phyloP scores from a whole-genome alignment of 2,329 filamentous ascomycete species.

The Furcasterigmium furcatum region DNA sequence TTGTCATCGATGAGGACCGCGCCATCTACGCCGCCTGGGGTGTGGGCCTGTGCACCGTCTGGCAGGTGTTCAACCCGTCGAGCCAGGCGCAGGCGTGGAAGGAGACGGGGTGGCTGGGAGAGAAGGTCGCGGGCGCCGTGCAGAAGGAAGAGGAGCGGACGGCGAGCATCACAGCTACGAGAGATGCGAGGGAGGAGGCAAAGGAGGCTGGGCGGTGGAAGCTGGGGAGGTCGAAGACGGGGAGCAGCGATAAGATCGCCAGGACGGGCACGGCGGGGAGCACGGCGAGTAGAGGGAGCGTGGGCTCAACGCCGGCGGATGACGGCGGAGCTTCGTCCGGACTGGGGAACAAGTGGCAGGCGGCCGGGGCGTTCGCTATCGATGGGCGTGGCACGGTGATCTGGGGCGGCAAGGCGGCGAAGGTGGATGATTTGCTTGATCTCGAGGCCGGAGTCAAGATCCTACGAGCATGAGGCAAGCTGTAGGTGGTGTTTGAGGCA shows the following conservation, averaged over 20 bases:
- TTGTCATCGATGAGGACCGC: constrained; percentile 54
- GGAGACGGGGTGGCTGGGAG: constrained; percentile 52
- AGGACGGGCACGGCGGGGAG: constrained; percentile 7
- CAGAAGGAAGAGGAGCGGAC: constrained; percentile 15
- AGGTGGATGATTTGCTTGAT: constrained; percentile 49
- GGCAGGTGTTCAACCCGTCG: constrained; percentile 51
- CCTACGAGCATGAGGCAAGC: neutral
- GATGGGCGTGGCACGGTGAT: constrained; percentile 46
- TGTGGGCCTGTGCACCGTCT: constrained; percentile 45
- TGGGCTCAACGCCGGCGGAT: constrained; percentile 11
- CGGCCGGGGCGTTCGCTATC: constrained; percentile 48
- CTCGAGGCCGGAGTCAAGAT: constrained; percentile 42
- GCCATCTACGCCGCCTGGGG: constrained; percentile 58
- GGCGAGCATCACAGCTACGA: constrained; percentile 8
- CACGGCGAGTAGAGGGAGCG: neutral
- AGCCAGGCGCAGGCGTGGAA: constrained; percentile 50
- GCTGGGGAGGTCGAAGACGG: constrained; percentile 23
- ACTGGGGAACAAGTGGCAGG: constrained; percentile 56
- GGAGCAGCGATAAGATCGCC: constrained; percentile 2
- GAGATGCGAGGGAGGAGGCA: constrained; percentile 18
- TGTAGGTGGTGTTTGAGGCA: no score
- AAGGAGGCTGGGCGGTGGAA: constrained; percentile 33
- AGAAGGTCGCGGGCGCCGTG: constrained; percentile 44
- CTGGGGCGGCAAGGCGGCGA: constrained; percentile 44
- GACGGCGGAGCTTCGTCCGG: constrained; percentile 35